Base-by-base conservation (phyloP, 352 stramenopile genomes). In the Aphanomyces euteiches region DNA sequence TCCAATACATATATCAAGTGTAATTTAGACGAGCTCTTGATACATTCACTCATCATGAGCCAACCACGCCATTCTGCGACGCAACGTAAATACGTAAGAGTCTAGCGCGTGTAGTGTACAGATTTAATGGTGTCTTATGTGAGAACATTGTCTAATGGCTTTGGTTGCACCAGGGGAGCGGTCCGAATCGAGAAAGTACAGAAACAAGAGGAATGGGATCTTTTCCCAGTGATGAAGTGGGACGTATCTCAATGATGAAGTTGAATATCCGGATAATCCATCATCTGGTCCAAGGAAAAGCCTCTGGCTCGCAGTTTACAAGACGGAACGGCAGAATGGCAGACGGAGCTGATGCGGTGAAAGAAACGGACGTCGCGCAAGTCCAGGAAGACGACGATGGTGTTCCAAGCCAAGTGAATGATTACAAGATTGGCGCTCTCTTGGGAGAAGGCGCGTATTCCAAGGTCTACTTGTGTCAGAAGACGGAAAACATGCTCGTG, bases 401-500 rank as follows among this genome's bases (percentile, higher is more conserved):
- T 5, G 72, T 72, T 10, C 78, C 83, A 15, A 89, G 80, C 47
- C 80, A 86, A 65, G 83, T 93, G 45, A 93, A 93, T 72, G 78
- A 78, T 59, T 93, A 93, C 77, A 79, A 78, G 5, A 77, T 92
- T 34, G 73, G 84, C 12, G 54, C 65, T 10, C 75, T 90, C 73
- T 81, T 93, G 8, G 85, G 85, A 4, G 80, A 91, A 73, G 85
- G 85, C 69, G 82, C 85, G 7, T 92, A 89, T 71, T 92, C 85
- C 13, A 90, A 90, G 70, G 85, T 93, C 47, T 92, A 90, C 50
- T 70, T 83, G 12, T 90, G 84, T 60, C 56, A 81, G 48, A 83
- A 86, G 58, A 73, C 79, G 15, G 59, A 70, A 6, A 79, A 79
- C 34, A 66, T 66, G 6, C 43, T 64, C 37, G 28, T 19, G n/a